Evolutionary conservation across 2,329 filamentous ascomycete species (phyloP).

Genomic region (Cladobotryum protrusum): DNA sequence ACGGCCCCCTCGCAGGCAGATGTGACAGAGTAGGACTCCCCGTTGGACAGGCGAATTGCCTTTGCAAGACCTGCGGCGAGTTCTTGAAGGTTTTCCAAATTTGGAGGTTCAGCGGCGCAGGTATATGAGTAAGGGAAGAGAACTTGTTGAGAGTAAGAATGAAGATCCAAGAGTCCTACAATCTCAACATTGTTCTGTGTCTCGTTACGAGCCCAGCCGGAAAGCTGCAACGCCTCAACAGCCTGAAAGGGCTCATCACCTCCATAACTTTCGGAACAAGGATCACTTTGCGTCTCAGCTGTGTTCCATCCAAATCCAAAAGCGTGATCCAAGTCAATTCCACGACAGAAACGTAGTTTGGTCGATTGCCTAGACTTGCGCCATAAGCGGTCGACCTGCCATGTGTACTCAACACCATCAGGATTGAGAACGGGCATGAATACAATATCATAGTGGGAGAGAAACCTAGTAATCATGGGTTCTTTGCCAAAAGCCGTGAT

Average conservation of each 20-base stretch:
- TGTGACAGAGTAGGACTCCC: slow-evolving; percentile 68
- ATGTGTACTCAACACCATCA: slow-evolving; percentile 91
- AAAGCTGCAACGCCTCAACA: slow-evolving; percentile 67
- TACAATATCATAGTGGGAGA: slow-evolving; percentile 80
- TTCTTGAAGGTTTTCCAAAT: slow-evolving; percentile 87
- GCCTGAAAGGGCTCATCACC: slow-evolving; percentile 80
- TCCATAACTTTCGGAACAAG: slow-evolving; percentile 86
- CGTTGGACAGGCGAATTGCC: slow-evolving; percentile 74
- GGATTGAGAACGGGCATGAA: slow-evolving; percentile 87
- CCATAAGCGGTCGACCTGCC: slow-evolving; percentile 88
- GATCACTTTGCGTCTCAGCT: slow-evolving; percentile 59
- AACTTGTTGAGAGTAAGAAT: slow-evolving; percentile 93
- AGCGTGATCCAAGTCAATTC: slow-evolving; percentile 81
- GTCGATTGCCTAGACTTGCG: slow-evolving; percentile 89
- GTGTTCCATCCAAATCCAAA: slow-evolving; percentile 83
- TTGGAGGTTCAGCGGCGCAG: slow-evolving; percentile 71
- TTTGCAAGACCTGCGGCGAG: slow-evolving; percentile 83
- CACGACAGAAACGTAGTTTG: slow-evolving; percentile 72
- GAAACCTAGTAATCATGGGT: slow-evolving; percentile 64
- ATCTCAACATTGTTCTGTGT: slow-evolving; percentile 69
- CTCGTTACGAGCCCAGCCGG: slow-evolving; percentile 77
- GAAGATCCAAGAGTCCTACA: slow-evolving; percentile 81
- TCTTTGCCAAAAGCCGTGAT: slow-evolving; percentile 76
- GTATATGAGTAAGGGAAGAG: slow-evolving; percentile 88
- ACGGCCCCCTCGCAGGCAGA: slow-evolving; percentile 83